These are phyloP conservation scores for Cryptococcus jaspeensis DNA, from an alignment of 1,284 basidiomycete species.

Conservation along the genomic window DNA sequence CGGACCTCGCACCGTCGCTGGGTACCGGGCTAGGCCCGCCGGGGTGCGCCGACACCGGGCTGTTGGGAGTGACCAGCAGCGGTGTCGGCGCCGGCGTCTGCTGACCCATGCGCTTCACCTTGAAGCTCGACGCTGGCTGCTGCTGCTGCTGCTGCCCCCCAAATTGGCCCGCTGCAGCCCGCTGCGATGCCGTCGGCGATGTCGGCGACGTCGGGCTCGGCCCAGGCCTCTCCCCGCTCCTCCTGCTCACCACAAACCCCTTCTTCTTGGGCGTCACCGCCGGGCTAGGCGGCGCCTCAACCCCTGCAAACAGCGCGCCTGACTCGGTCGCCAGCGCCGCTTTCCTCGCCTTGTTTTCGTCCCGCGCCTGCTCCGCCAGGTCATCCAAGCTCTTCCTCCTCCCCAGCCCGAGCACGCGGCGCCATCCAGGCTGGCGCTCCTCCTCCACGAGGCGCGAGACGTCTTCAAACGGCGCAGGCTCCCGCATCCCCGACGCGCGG, in stretches of 20 bases:
- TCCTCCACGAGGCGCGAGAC: background rate
- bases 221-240: conserved; percentile 7
- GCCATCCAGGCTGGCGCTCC: conserved; percentile 3
- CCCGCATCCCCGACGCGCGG: conserved; percentile 1
- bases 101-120: conserved; percentile 22
- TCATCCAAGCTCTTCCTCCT: conserved; percentile 23
- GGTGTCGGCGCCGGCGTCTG: conserved; percentile 10
- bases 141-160: background rate
- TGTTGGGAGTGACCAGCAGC: background rate
- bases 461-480: conserved; percentile 24
- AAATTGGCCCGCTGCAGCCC: background rate
- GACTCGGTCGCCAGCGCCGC: conserved; percentile 38
- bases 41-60: conserved; percentile 12
- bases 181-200: background rate
- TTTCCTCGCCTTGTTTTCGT: conserved; percentile 47
- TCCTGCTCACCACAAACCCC: conserved; percentile 27
- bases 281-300: conserved; percentile 25
- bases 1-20: background rate
- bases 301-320: conserved; percentile 43
- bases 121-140: conserved; percentile 17
- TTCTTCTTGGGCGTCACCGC: conserved; percentile 11
- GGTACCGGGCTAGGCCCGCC: background rate
- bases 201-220: conserved; percentile 6
- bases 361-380: conserved; percentile 25
- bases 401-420: conserved; percentile 20